Conservation (phyloP, 23 red algal species). For the Gracilaria domingensis region DNA sequence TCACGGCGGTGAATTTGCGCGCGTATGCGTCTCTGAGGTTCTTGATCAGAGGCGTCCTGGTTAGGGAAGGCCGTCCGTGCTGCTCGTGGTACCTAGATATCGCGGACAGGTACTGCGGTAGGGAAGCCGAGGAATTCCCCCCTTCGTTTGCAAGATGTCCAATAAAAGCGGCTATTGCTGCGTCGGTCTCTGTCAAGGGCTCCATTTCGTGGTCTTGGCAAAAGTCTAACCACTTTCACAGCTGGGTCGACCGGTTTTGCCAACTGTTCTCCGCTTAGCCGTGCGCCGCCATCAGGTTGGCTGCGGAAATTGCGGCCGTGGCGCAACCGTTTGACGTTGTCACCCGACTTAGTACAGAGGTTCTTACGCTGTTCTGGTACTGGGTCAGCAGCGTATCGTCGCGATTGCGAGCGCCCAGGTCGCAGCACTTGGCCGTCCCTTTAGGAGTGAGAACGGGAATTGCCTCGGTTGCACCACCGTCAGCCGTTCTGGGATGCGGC, state of each 20-base stretch:
- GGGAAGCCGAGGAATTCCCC: neutral
- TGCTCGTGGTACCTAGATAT: slow-evolving; percentile 25
- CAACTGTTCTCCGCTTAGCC: neutral
- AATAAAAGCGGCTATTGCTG: slow-evolving; percentile 12
- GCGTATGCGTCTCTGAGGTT: neutral
- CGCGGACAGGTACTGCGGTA: slow-evolving; percentile 18
- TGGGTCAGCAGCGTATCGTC: no score
- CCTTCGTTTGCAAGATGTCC: slow-evolving; percentile 23
- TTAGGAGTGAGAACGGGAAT: no score
- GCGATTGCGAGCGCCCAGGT: no score
- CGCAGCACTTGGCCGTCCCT: no score
- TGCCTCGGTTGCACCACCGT: neutral
- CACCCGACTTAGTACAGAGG: no score
- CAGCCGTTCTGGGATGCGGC: neutral
- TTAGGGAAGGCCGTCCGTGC: slow-evolving; percentile 2
- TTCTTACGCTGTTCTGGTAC: no score
- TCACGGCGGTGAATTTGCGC: neutral
- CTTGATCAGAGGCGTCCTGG: neutral
- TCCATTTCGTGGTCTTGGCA: neutral
- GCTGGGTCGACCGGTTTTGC: slow-evolving; percentile 1
- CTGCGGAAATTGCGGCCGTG: neutral
- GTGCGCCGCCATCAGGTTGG: neutral
- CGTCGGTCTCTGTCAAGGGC: slow-evolving; percentile 13
- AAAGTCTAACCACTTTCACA: slow-evolving; percentile 6
- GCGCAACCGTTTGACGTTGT: no score